Evolutionary conservation across 495 filamentous ascomycete genomes (phyloP).

Genomic region (Neurospora sp.): DNA sequence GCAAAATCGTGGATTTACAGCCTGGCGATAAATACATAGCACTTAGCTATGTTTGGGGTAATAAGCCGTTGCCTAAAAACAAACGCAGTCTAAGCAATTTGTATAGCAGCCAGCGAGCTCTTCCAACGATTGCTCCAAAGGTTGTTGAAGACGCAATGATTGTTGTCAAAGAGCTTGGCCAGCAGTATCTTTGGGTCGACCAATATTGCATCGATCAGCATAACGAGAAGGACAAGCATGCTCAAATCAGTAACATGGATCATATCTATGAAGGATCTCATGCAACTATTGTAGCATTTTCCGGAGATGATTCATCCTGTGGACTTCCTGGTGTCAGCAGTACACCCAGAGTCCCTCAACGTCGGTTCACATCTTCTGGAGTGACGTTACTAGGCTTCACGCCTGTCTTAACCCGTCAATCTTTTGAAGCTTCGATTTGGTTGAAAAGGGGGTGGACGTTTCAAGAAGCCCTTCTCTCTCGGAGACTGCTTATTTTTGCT

Average conservation of each 20-base stretch:
- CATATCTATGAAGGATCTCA: not conserved
- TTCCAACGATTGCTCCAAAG: not conserved
- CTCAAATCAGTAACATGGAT: not conserved
- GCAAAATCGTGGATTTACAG: not conserved
- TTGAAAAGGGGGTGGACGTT: not conserved
- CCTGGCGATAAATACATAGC: not conserved
- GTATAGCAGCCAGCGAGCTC: too few relatives aligned
- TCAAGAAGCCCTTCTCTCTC: not conserved
- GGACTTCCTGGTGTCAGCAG: not conserved
- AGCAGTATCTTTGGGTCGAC: constrained; percentile 7
- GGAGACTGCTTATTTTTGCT: not conserved
- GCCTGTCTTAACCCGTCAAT: fast-evolving
- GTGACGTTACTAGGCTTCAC: not conserved
- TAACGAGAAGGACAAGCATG: not conserved
- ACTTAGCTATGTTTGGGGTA: not conserved
- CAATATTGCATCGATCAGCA: constrained; percentile 8
- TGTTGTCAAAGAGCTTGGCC: not conserved
- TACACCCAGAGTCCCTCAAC: not conserved
- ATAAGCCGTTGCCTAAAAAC: not conserved
- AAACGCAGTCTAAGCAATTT: not conserved
- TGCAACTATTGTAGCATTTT: not conserved
- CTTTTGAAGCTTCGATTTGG: not conserved
- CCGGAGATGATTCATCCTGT: not conserved
- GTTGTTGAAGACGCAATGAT: constrained; percentile 3
- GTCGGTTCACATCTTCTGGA: not conserved